These are phyloP conservation scores for Leccinum incarnatum DNA, from an alignment of 768 basidiomycete species.

Conservation along the genomic window DNA sequence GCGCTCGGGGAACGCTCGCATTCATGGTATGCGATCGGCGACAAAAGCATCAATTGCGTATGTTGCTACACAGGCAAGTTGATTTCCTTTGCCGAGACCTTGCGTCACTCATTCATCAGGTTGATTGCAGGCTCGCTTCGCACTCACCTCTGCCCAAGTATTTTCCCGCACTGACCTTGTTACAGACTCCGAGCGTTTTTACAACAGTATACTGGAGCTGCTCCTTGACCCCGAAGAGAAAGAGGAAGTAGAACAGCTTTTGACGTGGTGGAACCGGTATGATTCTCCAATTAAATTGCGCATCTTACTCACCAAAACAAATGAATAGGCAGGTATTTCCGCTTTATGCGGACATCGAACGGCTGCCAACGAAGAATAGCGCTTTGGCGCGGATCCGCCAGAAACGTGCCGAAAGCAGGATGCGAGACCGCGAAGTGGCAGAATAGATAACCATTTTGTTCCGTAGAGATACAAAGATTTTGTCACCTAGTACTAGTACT, in stretches of 20 bases:
- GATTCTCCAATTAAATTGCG: background rate
- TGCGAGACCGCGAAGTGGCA: too few species aligned
- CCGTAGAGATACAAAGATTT: too few species aligned
- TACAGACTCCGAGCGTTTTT: background rate
- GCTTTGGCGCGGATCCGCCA: background rate
- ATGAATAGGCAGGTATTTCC: background rate
- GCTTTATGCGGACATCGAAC: background rate
- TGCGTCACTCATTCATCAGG: too few species aligned
- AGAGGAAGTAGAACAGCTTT: background rate
- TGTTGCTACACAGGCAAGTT: too few species aligned
- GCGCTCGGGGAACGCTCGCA: background rate
- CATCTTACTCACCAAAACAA: background rate
- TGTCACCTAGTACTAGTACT: too few species aligned
- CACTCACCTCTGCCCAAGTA: background rate
- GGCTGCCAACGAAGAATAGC: background rate
- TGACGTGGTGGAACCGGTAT: background rate
- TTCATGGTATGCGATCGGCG: background rate
- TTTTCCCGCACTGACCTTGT: background rate
- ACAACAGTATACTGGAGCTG: background rate
- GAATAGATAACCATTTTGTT: too few species aligned
- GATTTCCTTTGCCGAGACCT: too few species aligned
- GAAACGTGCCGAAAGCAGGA: background rate
- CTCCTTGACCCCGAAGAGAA: background rate
- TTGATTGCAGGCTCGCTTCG: too few species aligned
- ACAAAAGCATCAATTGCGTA: background rate